These are phyloP conservation scores for Alternaria angustiovoidea DNA, from an alignment of 2,329 filamentous ascomycete species.

Conservation along the genomic window DNA sequence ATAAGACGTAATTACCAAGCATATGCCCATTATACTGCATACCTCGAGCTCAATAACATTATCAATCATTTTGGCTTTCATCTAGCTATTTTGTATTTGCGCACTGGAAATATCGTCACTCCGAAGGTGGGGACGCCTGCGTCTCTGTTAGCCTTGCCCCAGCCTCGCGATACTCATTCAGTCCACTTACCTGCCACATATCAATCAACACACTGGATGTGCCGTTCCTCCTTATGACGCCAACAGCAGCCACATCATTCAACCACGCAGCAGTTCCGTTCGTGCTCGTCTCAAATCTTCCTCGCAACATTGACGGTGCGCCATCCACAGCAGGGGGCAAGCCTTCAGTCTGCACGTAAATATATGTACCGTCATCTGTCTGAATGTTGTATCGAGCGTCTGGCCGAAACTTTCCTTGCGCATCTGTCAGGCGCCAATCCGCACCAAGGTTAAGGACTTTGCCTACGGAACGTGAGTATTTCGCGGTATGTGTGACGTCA, in stretches of 20 bases:
- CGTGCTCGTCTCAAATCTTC: conserved; percentile 46
- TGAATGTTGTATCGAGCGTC: conserved; percentile 50
- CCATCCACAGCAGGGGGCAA: conserved; percentile 34
- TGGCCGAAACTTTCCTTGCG: conserved; percentile 36
- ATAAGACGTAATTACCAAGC: not conserved
- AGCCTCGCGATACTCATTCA: not conserved
- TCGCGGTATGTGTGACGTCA: conserved; percentile 15
- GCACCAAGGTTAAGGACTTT: conserved; percentile 48
- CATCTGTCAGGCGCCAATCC: conserved; percentile 49
- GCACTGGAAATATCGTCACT: not conserved
- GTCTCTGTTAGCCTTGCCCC: not conserved
- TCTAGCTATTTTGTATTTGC: not conserved
- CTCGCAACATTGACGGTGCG: conserved; percentile 38
- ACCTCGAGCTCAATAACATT: not conserved
- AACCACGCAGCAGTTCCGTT: conserved; percentile 49
- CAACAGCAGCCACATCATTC: conserved; percentile 48
- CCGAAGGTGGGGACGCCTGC: conserved; percentile 5
- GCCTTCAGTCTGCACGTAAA: conserved; percentile 47
- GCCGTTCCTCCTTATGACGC: conserved; percentile 30
- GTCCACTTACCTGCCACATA: conserved; percentile 34
- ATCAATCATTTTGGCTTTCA: not conserved
- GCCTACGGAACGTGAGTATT: conserved; percentile 23
- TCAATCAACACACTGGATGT: conserved; percentile 33
- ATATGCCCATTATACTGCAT: not conserved
- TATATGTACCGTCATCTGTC: conserved; percentile 47